A percentile compares a stretch with the other conserved stretches of the same genome.
phyloP scores from a whole-genome alignment of 2,329 filamentous ascomycete species.

The Fusarium miscanthi region DNA sequence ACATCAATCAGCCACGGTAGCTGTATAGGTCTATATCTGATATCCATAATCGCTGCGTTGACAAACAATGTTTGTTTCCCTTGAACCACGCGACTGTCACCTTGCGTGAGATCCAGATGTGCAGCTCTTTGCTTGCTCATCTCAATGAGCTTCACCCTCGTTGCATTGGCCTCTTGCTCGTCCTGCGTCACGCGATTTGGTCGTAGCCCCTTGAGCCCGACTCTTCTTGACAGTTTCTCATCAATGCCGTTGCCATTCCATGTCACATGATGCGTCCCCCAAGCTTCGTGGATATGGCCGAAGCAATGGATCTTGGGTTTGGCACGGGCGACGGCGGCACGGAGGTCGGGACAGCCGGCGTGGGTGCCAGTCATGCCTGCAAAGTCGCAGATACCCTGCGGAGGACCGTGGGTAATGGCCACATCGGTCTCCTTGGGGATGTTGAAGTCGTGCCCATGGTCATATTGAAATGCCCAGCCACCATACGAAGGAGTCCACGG shows the following conservation, averaged over 20 bases:
- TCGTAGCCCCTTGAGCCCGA: conserved; percentile 50
- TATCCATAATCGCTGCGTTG: conserved; percentile 66
- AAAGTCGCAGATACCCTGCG: conserved; percentile 61
- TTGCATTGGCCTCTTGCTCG: conserved; percentile 10
- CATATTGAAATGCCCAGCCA: conserved; percentile 64
- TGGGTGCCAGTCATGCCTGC: conserved; percentile 38
- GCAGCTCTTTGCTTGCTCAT: conserved; percentile 47
- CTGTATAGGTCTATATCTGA: conserved; percentile 56
- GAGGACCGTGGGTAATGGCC: conserved; percentile 67
- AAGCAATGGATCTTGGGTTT: conserved; percentile 65
- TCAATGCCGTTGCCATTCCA: conserved; percentile 62
- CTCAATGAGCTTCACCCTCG: conserved; percentile 27
- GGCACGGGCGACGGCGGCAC: conserved; percentile 56
- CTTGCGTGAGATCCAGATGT: conserved; percentile 53
- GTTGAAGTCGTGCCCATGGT: conserved; percentile 52
- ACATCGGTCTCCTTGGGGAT: conserved; percentile 56
- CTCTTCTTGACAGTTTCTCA: conserved; percentile 50
- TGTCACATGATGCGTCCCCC: conserved; percentile 64
- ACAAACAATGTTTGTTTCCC: conserved; percentile 68
- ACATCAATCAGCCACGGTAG: conserved; percentile 65
- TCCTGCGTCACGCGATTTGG: conserved; percentile 36
- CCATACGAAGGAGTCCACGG: conserved; percentile 61
- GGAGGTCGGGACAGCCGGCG: conserved; percentile 58
- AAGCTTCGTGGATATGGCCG: conserved; percentile 69
- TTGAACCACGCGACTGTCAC: conserved; percentile 45